Conservation (phyloP, 345 rosid species). For the Citrus sinensis region DVS_A1.0 CM039169.1:2199001-2199500, state of each 20-base stretch:
- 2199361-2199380: not conserved
- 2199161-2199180: conserved; percentile 83
- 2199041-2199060: not conserved
- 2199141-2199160: conserved; percentile 20
- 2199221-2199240: not conserved
- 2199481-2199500: not conserved
- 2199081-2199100: not conserved
- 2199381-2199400: not conserved
- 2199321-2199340: conserved; percentile 60
- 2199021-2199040: not conserved
- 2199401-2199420: not conserved
- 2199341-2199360: conserved; percentile 89
- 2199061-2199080: not conserved
- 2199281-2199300: conserved; percentile 60
- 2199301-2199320: conserved; percentile 57
- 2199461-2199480: conserved; percentile 53
- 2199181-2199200: conserved; percentile 62
- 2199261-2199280: not conserved
- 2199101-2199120: not conserved
- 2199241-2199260: not conserved
- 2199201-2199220: conserved; percentile 21
- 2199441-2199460: conserved; percentile 69
- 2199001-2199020: not conserved
- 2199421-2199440: not conserved
- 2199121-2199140: not conserved